These are phyloP conservation scores for Intubia oerlemansii DNA, from an alignment of 2,329 filamentous ascomycete species.

Conservation along the genomic window DNA sequence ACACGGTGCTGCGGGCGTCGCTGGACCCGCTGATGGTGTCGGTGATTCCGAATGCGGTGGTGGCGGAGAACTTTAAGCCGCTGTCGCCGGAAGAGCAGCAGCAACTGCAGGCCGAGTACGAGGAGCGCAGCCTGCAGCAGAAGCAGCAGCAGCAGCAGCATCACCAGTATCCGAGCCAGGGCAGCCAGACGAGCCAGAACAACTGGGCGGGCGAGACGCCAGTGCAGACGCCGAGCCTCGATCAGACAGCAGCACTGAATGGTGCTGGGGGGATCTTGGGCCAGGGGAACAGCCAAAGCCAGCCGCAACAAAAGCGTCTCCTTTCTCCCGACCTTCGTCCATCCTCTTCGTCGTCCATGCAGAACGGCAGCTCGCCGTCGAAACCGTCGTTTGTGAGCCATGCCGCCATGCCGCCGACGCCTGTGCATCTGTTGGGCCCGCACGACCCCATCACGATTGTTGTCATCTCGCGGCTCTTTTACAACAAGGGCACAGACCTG, in stretches of 20 bases:
- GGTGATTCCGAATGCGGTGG: constrained; percentile 91
- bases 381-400: constrained; percentile 14
- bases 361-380: constrained; percentile 3
- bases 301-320: no score
- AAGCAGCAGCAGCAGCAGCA: constrained; percentile 3
- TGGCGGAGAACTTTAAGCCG: constrained; percentile 86
- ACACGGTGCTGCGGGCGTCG: constrained; percentile 84
- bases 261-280: no score
- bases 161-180: constrained; percentile 1
- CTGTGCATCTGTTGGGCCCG: constrained; percentile 51
- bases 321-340: constrained; percentile 1
- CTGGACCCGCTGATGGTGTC: constrained; percentile 94
- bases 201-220: neutral
- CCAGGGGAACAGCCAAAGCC: neutral
- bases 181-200: constrained; percentile 1
- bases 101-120: constrained; percentile 13
- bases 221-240: neutral
- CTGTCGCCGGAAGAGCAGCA: constrained; percentile 21
- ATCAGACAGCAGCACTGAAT: no score
- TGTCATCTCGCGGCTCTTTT: constrained; percentile 91
- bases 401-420: constrained; percentile 15
- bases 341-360: constrained; percentile 1
- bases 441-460: constrained; percentile 87
- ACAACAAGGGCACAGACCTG: constrained; percentile 95
- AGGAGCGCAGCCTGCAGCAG: no score